Conservation (phyloP, 2,329 filamentous ascomycete genomes). For the Elsinoe australis region DNA sequence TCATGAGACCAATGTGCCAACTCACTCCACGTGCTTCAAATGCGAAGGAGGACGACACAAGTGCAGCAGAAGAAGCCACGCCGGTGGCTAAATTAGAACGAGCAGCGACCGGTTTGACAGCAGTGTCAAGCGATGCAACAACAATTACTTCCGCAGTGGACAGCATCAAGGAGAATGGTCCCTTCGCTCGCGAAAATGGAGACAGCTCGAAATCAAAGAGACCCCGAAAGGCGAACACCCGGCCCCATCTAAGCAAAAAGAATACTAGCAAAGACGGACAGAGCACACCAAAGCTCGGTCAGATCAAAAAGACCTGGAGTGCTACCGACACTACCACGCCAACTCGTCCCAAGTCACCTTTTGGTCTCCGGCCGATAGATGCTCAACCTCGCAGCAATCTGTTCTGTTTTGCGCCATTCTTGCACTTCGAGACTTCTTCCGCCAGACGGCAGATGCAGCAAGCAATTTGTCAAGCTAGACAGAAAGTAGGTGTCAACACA, state of each 20-base stretch:
- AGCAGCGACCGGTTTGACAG: neutral
- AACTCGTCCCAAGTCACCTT: conserved; percentile 9
- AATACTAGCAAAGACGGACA: conserved; percentile 10
- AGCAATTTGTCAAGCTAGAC: conserved; percentile 38
- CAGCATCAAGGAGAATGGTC: conserved; percentile 3
- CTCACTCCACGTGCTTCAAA: conserved; percentile 32
- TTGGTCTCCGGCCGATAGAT: conserved; percentile 1
- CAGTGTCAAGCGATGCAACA: conserved; percentile 6
- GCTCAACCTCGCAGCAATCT: conserved; percentile 27
- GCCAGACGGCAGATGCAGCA: conserved; percentile 46
- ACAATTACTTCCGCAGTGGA: conserved; percentile 7
- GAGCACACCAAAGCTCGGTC: neutral
- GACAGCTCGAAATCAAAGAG: conserved; percentile 1
- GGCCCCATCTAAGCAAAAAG: conserved; percentile 8
- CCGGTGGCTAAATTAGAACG: conserved; percentile 5
- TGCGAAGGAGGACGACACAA: neutral
- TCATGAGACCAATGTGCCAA: conserved; percentile 54
- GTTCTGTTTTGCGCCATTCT: conserved; percentile 54
- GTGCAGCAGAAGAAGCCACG: neutral
- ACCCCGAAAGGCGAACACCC: conserved; percentile 14
- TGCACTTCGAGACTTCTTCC: conserved; percentile 55
- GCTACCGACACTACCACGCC: neutral
- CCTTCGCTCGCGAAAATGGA: neutral
- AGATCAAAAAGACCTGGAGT: conserved; percentile 5
- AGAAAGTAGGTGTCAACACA: conserved; percentile 22